phyloP scores from a whole-genome alignment of 305 asterid species.

The Salvia sclarea region DNA sequence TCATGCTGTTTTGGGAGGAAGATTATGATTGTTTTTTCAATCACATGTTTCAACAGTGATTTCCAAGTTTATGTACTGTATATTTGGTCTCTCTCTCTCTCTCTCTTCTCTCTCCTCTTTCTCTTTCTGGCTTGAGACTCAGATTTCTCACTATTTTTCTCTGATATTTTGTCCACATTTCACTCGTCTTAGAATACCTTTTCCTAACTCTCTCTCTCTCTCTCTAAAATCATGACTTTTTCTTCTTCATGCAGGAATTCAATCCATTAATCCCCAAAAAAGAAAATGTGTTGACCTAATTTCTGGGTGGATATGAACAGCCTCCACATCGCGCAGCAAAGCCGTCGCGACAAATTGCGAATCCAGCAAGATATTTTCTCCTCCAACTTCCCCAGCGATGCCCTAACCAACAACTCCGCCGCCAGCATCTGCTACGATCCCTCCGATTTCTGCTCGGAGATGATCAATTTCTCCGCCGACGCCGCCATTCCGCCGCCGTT shows the following conservation, averaged over 20 bases:
- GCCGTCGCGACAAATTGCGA: constrained; percentile 68
- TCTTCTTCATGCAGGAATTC: constrained; percentile 17
- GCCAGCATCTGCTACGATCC: constrained; percentile 45
- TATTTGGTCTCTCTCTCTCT: constrained; percentile 1
- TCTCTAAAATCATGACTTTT: no score
- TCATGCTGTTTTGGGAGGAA: constrained; percentile 18
- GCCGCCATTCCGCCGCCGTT: constrained; percentile 14
- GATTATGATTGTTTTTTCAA: constrained; percentile 7
- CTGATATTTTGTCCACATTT: constrained; percentile 28
- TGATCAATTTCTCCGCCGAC: constrained; percentile 39
- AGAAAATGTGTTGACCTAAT: background rate
- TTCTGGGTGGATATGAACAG: constrained; percentile 60
- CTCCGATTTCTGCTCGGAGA: constrained; percentile 36
- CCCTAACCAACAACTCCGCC: no score
- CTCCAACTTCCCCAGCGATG: constrained; percentile 31
- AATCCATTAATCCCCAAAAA: background rate
- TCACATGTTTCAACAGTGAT: constrained; percentile 36
- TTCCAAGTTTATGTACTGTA: constrained; percentile 37
- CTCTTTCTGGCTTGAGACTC: constrained; percentile 35
- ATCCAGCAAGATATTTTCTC: constrained; percentile 39
- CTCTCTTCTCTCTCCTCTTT: constrained; percentile 14
- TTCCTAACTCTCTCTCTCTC: background rate
- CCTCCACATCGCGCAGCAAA: constrained; percentile 72
- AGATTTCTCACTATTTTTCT: constrained; percentile 22
- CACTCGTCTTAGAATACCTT: constrained; percentile 16